Conservation (phyloP, 2,329 filamentous ascomycete genomes). For the Penicillium hordei region DNA sequence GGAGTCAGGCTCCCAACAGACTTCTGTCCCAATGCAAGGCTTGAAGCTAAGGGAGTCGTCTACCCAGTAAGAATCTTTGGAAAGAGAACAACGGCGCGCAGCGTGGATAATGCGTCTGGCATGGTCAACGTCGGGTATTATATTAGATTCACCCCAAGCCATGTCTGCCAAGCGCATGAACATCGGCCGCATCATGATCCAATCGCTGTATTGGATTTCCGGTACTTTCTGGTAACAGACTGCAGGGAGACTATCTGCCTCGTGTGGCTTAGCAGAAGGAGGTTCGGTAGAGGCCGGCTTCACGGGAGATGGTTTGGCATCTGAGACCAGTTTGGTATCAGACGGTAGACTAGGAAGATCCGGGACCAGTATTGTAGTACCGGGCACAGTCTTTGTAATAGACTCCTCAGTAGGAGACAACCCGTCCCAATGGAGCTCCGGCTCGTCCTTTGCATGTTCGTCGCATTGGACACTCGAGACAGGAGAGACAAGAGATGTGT, state of each 20-base stretch:
- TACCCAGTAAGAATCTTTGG: constrained; percentile 4
- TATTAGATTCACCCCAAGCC: constrained; percentile 11
- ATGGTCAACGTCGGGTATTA: constrained; percentile 6
- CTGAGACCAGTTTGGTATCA: not conserved
- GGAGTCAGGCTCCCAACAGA: not conserved
- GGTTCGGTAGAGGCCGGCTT: not conserved
- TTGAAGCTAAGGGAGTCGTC: constrained; percentile 5
- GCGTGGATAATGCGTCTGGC: constrained; percentile 3
- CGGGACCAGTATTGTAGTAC: not conserved
- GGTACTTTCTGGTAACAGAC: constrained; percentile 6
- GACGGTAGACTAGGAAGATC: not conserved
- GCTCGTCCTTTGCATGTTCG: not conserved
- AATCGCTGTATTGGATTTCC: not conserved
- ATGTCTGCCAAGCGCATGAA: constrained; percentile 12
- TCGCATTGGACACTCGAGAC: not conserved
- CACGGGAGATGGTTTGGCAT: not conserved
- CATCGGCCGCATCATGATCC: constrained; percentile 8
- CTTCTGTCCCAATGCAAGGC: constrained; percentile 6
- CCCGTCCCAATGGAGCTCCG: not conserved
- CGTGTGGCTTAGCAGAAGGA: not conserved
- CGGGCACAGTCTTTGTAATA: not conserved
- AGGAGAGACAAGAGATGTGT: not conserved
- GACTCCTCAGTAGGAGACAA: not conserved
- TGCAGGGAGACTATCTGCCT: not conserved
- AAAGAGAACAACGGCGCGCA: constrained; percentile 7